Evolutionary conservation across 345 rosid genomes (phyloP).

Genomic region (Populus euphratica): DNA sequence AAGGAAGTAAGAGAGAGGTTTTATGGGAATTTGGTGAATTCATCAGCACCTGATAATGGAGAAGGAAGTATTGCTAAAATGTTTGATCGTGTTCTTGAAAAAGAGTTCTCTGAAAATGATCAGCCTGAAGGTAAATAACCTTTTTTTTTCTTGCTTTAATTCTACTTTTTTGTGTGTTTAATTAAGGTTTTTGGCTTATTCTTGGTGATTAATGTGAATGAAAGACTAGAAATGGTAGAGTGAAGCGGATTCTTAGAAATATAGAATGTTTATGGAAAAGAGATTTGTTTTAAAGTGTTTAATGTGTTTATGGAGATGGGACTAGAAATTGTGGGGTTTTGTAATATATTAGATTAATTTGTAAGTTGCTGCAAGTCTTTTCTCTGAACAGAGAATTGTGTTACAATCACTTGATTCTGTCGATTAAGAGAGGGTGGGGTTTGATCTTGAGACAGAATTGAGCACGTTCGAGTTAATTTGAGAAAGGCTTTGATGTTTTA

Average conservation of each 20-base stretch:
- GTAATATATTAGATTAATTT: not conserved
- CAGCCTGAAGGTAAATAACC: slow-evolving; percentile 68
- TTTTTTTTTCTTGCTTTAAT: not conserved
- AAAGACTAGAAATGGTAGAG: not conserved
- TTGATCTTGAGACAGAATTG: not conserved
- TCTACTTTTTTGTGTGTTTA: not conserved
- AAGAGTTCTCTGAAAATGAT: slow-evolving; percentile 89
- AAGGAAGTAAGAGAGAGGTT: slow-evolving; percentile 79
- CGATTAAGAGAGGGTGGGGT: not conserved
- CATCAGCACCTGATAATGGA: slow-evolving; percentile 53
- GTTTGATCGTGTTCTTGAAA: slow-evolving; percentile 90
- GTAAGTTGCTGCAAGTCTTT: no score
- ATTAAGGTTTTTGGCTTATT: not conserved
- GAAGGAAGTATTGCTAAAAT: slow-evolving; percentile 87
- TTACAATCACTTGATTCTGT: not conserved
- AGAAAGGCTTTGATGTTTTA: not conserved
- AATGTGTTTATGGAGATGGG: not conserved
- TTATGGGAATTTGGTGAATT: slow-evolving; percentile 79
- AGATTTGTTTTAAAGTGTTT: not conserved
- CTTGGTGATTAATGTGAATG: not conserved
- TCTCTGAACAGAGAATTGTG: no score
- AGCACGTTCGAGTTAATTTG: no score
- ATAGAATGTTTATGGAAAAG: not conserved
- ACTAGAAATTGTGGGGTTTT: not conserved
- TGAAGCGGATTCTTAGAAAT: not conserved